Evolutionary conservation across 208 protist genomes (phyloP), one percentile per base, ranked within the genome.

Genomic region (Leishmania turanica): DNA sequence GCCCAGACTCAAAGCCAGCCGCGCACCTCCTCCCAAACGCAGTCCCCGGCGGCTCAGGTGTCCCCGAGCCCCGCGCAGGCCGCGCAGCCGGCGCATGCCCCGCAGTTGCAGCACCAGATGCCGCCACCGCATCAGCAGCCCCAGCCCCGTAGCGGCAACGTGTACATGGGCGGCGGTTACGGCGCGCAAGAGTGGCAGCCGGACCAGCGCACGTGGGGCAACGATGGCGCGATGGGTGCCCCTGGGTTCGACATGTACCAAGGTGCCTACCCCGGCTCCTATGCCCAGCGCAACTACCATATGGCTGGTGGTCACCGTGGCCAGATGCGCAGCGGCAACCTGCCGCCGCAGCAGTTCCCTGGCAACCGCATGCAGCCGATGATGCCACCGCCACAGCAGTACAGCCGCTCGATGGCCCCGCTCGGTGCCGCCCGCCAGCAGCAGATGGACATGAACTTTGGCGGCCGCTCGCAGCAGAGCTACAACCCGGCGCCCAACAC

Each of bases 401-500:
- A 81, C 73, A 76, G 60, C 75, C 83, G 83, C 65, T 42, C 56
- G 37, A 80, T 80, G 69, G 75, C 76, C 19, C 81, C 68, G 24
- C 66, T 71, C 49, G 76, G 76, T 47, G 73, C 72, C n/a, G 9
- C 69, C 17, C 82, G 77, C 65, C 73, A 77, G 49, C 72, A 76
- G 49, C 79, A 78, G 69, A 78, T 78, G 79, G 80, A 83, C 54
- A 79, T 81, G 45, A n/a, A 27, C 68, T 82, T 83, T 78, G 75
- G 78, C 45, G 78, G 81, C 24, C 87, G 82, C 83, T 78, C 86
- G 77, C 84, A 90, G 77, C 87, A 86, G 53, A 49, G 70, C 58
- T 84, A 84, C 81, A 84, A 80, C 81, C 37, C 81, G 7, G 58
- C 17, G 0, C 68, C 34, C 66, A 84, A 84, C 70, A 72, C 74